Evolutionary conservation across 2,329 filamentous ascomycete species (phyloP), one percentile per base, ranked within the genome.

Genomic region (Hawksworthiomyces lignivorus): DNA sequence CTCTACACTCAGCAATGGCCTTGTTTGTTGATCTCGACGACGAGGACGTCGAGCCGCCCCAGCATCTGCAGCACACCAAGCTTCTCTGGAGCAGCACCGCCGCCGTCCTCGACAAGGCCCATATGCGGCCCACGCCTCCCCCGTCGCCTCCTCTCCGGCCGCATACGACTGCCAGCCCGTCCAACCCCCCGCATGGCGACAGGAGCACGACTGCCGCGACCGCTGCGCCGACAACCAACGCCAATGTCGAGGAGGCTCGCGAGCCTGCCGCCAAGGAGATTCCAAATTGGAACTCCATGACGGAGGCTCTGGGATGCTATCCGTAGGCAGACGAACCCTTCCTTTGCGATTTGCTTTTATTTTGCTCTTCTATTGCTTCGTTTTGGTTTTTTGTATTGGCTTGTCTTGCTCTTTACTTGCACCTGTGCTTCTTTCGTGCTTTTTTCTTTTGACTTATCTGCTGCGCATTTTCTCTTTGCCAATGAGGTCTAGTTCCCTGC

Each of bases 291-390:
- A 78, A 74, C 64, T 65, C 68, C 52, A 73, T 80, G 63, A 75
- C 76, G 49, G 70, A 73, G 57, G 75, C 75, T 58, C 63, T 83
- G 61, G 75, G 73, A 61, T 81, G 77, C 67, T 82, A 82, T 70
- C 78, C 78, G 78, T 82, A 76, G 69, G 71, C 68, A 59, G 57
- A 54, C 54, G 54, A 53, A 54, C 54, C 51, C 50, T 50, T 55
- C 50, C 22, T 44, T 46, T n/a, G n/a, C n/a, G n/a, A n/a, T n/a
- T n/a, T n/a, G n/a, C n/a, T n/a, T n/a, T n/a, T n/a, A n/a, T n/a
- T 36, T 28, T 33, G n/a, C 36, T 52, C 36, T 39, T 39, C 36
- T 48, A 30, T 34, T 43, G 28, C 30, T 17, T 37, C 34, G 21
- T 30, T 10, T 21, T 35, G n/a, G 17, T 9, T 8, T 32, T 27